Base-by-base conservation (phyloP, 192 early-diverging fungal species). In the Coemansia sp. region DNA sequence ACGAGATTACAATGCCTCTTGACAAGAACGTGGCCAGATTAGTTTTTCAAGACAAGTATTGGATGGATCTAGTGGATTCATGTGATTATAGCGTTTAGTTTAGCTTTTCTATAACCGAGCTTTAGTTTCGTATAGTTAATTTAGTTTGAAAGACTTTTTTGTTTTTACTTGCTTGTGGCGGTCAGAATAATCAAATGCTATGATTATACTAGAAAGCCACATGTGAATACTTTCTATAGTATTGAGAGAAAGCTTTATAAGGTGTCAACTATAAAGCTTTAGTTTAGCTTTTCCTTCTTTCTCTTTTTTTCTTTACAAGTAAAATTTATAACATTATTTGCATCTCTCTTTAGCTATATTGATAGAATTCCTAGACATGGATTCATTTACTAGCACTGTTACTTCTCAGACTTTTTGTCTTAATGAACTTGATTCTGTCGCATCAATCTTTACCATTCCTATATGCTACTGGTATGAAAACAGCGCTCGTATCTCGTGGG, bases 391-490 rank as follows among this genome's bases (percentile, higher is more conserved):
- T 10, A 13, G 19, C 8, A 49, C 21, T 21, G 43, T 65, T 37
- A 47, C 21, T 16, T 51, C 73, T 21, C 62, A 65, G 13, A 60
- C 36, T 15, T 41, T 68, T 61, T 40, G 37, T 2, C 62, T 74
- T 13, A 51, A 60, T 19, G 49, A 19, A n/a, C 59, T 63, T 19
- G 73, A 74, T 40, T 9, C 45, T 22, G 6, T 58, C 5, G 18
- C 63, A 12, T 48, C 73, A 0, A 64, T 56, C 19, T 55, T 47
- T 8, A 65, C 64, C 5, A 69, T 74, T 32, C 58, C 56, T 0
- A 68, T 36, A n/a, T 57, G 52, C 16, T 69, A 55, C 51, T 69
- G 52, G 47, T 74, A 64, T 13, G 67, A 68, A 16, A 74, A 74
- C 47, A 59, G 37, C 8, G 16, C 32, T 2, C 57, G n/a, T 8